Conservation (phyloP, 2,329 filamentous ascomycete genomes). For the Hypoxylon sp. region DNA sequence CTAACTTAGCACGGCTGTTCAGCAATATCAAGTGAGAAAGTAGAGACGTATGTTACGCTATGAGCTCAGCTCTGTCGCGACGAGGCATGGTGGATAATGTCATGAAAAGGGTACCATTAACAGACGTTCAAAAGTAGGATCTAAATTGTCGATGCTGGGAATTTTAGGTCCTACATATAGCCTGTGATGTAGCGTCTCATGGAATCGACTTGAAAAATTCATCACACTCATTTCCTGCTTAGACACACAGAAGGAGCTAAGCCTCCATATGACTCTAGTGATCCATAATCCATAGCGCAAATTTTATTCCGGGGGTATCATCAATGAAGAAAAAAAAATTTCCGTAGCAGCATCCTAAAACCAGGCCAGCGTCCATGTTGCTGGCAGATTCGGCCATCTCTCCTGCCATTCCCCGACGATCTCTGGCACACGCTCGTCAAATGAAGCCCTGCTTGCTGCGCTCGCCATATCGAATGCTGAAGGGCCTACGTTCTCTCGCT, state of each 20-base stretch:
- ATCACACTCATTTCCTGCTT: neutral
- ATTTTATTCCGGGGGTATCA: conserved; percentile 51
- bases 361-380: conserved; percentile 96
- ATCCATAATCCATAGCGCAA: conserved; percentile 38
- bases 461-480: conserved; percentile 78
- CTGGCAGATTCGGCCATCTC: conserved; percentile 90
- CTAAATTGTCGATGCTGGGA: neutral
- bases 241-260: neutral
- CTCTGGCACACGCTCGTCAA: conserved; percentile 94
- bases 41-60: too few relatives aligned
- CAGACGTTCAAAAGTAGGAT: neutral
- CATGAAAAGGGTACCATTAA: neutral
- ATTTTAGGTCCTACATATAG: neutral
- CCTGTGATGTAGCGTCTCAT: neutral
- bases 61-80: neutral
- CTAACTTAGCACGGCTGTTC: neutral
- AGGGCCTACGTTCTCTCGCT: conserved; percentile 76
- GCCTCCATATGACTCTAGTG: neutral
- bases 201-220: neutral
- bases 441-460: conserved; percentile 77
- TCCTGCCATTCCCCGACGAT: conserved; percentile 95
- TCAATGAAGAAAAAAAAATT: conserved; percentile 43
- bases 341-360: conserved; percentile 68
- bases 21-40: neutral
- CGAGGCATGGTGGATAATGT: neutral